phyloP scores from a whole-genome alignment of 257 asterid genomes.

The Echites panduratus region DNA sequence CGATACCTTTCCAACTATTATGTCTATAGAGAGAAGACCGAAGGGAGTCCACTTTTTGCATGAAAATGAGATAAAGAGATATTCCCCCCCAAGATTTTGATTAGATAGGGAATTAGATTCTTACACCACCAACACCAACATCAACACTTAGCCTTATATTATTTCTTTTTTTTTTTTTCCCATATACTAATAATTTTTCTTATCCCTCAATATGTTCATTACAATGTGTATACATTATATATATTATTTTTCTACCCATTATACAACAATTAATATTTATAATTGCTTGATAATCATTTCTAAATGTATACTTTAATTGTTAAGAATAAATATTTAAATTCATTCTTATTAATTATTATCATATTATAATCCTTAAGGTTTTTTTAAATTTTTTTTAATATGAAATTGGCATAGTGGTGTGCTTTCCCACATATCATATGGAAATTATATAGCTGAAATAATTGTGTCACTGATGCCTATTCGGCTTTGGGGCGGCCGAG shows the following conservation, averaged over 20 bases:
- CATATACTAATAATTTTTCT: neutral
- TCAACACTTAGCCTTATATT: neutral
- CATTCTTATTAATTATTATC: too few relatives aligned
- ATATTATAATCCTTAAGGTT: too few relatives aligned
- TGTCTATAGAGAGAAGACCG: neutral
- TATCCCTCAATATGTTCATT: neutral
- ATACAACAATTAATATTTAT: too few relatives aligned
- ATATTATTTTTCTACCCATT: too few relatives aligned
- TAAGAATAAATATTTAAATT: too few relatives aligned
- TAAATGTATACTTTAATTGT: too few relatives aligned
- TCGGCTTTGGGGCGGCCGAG: neutral
- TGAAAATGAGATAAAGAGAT: slow-evolving; percentile 28
- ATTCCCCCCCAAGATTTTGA: slow-evolving; percentile 15
- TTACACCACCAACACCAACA: slow-evolving; percentile 18
- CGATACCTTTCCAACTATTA: slow-evolving; percentile 25
- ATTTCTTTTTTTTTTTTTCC: neutral
- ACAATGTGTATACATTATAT: neutral
- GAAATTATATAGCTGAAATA: neutral
- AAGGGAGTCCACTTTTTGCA: slow-evolving; percentile 20
- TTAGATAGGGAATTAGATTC: slow-evolving; percentile 31
- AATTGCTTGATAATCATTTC: too few relatives aligned
- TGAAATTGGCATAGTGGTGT: too few relatives aligned
- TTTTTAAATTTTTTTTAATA: too few relatives aligned
- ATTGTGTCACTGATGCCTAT: neutral
- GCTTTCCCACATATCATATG: neutral